Evolutionary conservation across 2,329 filamentous ascomycete genomes (phyloP).

Genomic region (Fusarium pseudoanthophilum): DNA sequence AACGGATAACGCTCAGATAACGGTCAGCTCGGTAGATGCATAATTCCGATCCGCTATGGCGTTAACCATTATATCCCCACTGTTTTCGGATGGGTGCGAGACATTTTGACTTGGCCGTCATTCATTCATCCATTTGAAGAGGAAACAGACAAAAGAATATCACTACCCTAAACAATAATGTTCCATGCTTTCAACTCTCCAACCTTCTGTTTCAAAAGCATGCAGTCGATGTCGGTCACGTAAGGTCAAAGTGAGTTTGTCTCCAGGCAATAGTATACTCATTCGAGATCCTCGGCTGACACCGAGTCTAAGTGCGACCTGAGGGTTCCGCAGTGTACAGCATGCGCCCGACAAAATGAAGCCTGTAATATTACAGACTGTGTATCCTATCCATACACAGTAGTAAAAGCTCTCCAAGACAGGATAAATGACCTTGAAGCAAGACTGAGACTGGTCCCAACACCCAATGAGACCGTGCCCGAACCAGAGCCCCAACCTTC

Average conservation of each 20-base stretch:
- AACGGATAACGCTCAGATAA: background rate
- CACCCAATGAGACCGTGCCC: background rate
- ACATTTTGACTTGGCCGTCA: background rate
- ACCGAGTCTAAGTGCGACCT: slow-evolving; percentile 3
- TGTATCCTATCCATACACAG: background rate
- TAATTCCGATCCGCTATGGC: slow-evolving; percentile 5
- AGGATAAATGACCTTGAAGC: slow-evolving; percentile 2
- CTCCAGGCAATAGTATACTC: too few species aligned
- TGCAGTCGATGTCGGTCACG: slow-evolving; percentile 1
- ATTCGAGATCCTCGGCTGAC: background rate
- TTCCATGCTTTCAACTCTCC: background rate
- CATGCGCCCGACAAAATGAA: background rate
- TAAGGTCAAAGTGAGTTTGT: background rate
- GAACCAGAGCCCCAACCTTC: background rate
- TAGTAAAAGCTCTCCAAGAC: background rate
- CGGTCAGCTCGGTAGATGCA: background rate
- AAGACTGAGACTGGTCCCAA: background rate
- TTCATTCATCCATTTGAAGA: accelerated
- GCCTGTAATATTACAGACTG: background rate
- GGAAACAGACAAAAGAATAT: too few species aligned
- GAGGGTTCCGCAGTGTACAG: background rate
- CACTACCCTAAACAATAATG: background rate
- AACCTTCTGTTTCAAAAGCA: background rate
- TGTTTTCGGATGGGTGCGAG: background rate
- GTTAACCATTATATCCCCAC: background rate